phyloP scores from a whole-genome alignment of 352 stramenopile genomes.

The Globisporangium canariense region DNA sequence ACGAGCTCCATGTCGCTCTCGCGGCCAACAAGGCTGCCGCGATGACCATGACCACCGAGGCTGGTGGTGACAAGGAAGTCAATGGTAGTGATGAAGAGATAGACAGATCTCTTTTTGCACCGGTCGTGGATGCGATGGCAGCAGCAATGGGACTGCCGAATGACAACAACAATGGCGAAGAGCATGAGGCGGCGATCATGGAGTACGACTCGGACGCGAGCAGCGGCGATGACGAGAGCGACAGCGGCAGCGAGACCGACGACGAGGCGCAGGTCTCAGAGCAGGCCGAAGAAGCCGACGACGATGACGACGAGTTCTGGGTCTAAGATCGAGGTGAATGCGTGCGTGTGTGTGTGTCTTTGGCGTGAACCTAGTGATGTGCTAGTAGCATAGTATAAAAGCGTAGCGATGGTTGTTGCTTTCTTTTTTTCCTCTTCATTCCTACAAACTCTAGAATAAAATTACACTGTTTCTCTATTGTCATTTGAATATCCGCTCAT shows the following conservation, averaged over 20 bases:
- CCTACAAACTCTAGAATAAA: slow-evolving; percentile 5
- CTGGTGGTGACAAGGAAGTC: no score
- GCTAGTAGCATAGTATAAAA: no score
- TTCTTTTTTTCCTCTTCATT: neutral
- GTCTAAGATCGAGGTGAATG: neutral
- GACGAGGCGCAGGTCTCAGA: slow-evolving; percentile 2
- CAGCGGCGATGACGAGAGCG: slow-evolving; percentile 10
- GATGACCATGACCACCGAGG: slow-evolving; percentile 11
- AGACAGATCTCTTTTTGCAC: neutral
- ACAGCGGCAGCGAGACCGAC: slow-evolving; percentile 10
- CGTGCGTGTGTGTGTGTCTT: neutral
- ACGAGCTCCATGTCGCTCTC: slow-evolving; percentile 36
- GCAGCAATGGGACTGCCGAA: no score
- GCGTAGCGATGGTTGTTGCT: neutral
- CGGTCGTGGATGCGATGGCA: neutral
- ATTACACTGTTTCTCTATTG: slow-evolving; percentile 1
- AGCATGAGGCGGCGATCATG: neutral
- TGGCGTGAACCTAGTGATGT: neutral
- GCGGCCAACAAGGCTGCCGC: slow-evolving; percentile 40
- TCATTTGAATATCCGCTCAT: neutral
- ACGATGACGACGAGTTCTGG: slow-evolving; percentile 17
- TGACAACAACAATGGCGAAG: neutral
- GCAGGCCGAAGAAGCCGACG: neutral
- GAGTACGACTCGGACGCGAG: slow-evolving; percentile 13
- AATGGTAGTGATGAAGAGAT: no score